Evolutionary conservation across 139 green algal species (phyloP).

Genomic region (Volvox reticuliferus): DNA sequence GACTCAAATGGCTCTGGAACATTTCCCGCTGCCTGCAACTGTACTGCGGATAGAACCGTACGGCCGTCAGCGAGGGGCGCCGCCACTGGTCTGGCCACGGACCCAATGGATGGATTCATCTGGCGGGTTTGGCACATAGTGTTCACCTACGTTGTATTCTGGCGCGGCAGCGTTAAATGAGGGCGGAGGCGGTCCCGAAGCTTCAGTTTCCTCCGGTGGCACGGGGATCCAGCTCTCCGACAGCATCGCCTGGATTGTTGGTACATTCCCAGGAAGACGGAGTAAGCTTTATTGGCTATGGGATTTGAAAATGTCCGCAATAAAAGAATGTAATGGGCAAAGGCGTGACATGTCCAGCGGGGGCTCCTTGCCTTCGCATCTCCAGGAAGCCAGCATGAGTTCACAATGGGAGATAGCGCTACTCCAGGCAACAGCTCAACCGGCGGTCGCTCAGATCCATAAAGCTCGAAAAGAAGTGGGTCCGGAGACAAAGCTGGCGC

Average conservation of each 20-base stretch:
- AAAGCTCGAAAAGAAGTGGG: slow-evolving; percentile 41
- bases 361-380: slow-evolving; percentile 49
- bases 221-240: slow-evolving; percentile 51
- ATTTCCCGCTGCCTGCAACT: no score
- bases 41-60: no score
- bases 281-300: no score
- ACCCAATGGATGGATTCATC: no score
- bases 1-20: no score
- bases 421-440: slow-evolving; percentile 51
- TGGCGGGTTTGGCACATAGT: not conserved
- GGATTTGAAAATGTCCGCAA: no score
- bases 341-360: not conserved
- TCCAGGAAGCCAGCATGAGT: slow-evolving; percentile 43
- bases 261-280: no score
- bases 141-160: slow-evolving; percentile 56
- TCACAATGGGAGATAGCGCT: slow-evolving; percentile 52
- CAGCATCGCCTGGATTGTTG: slow-evolving; percentile 47
- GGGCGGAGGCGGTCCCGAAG: slow-evolving; percentile 31
- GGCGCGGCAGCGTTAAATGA: slow-evolving; percentile 49
- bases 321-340: no score
- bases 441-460: slow-evolving; percentile 47
- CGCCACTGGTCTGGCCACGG: no score
- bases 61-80: no score
- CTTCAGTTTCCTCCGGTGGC: slow-evolving; percentile 27
- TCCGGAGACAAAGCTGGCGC: not conserved